Evolutionary conservation across 805 yeast genomes (phyloP).

Genomic region (Hyphopichia homilentoma): DNA sequence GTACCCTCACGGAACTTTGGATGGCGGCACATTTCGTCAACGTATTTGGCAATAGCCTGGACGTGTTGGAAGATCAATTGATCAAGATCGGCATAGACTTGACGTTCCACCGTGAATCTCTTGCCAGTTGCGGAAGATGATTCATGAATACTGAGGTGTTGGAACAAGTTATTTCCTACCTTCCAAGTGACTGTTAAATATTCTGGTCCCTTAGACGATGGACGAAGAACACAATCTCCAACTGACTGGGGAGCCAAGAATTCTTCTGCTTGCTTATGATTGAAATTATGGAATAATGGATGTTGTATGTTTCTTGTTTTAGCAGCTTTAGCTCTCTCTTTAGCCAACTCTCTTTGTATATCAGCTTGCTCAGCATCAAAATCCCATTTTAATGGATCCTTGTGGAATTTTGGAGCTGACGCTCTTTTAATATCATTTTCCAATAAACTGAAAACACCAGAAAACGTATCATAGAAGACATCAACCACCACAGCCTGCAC

Average conservation of each 20-base stretch:
- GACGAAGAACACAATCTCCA: constrained; percentile 93
- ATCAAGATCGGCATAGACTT: constrained; percentile 81
- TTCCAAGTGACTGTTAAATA: constrained; percentile 96
- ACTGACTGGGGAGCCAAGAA: constrained; percentile 82
- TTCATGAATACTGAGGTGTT: constrained; percentile 86
- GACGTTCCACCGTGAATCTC: constrained; percentile 61
- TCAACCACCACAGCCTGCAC: constrained; percentile 75
- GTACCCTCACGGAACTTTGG: constrained; percentile 88
- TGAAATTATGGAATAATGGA: constrained; percentile 83
- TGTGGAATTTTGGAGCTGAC: constrained; percentile 40
- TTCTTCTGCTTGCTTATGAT: constrained; percentile 86
- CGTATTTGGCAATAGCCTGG: constrained; percentile 75
- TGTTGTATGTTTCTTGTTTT: constrained; percentile 82
- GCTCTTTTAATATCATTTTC: constrained; percentile 62
- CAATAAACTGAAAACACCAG: constrained; percentile 68
- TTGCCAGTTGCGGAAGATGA: constrained; percentile 60
- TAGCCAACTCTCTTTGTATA: constrained; percentile 50
- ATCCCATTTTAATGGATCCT: constrained; percentile 76
- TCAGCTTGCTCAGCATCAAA: constrained; percentile 70
- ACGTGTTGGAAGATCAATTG: constrained; percentile 87
- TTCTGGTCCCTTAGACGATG: constrained; percentile 85
- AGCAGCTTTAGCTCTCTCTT: constrained; percentile 63
- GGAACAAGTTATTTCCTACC: constrained; percentile 84
- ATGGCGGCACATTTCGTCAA: constrained; percentile 78
- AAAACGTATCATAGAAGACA: constrained; percentile 70